These are phyloP conservation scores for Colletotrichum nymphaeae DNA, from an alignment of 2,329 filamentous ascomycete genomes.

Conservation along the genomic window DNA sequence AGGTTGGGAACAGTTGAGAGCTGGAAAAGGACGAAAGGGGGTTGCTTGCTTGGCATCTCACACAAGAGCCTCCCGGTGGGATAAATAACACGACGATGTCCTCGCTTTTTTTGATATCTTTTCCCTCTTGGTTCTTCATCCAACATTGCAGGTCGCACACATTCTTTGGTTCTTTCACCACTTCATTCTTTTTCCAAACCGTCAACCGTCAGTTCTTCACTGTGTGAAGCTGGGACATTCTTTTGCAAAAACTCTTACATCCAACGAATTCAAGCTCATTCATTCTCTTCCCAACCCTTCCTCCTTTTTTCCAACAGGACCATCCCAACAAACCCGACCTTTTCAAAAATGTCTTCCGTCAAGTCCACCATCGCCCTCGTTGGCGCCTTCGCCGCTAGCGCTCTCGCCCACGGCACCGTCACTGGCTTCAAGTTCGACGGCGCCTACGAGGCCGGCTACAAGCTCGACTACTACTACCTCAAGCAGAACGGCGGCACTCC, in stretches of 20 bases:
- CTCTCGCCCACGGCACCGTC: slow-evolving; percentile 36
- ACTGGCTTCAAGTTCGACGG: slow-evolving; percentile 28
- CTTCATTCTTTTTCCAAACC: slow-evolving; percentile 31
- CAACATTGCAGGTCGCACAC: slow-evolving; percentile 33
- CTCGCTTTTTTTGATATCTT: not conserved
- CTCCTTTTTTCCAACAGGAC: slow-evolving; percentile 2
- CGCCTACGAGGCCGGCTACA: slow-evolving; percentile 34
- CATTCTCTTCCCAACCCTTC: slow-evolving; percentile 10
- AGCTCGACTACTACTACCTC: slow-evolving; percentile 39
- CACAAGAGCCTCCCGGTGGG: not conserved
- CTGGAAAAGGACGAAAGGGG: not conserved
- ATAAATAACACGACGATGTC: slow-evolving; percentile 24
- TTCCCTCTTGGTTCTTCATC: slow-evolving; percentile 13
- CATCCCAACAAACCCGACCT: not conserved
- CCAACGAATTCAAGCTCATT: slow-evolving; percentile 10
- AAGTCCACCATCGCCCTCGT: slow-evolving; percentile 33
- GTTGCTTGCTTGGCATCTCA: not conserved
- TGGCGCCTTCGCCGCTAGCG: slow-evolving; percentile 34
- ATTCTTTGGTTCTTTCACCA: slow-evolving; percentile 31
- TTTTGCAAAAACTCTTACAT: slow-evolving; percentile 33
- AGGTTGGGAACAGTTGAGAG: not conserved
- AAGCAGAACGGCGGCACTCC: slow-evolving; percentile 32
- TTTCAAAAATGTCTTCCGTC: slow-evolving; percentile 19
- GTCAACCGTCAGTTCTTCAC: slow-evolving; percentile 34
- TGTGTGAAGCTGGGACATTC: slow-evolving; percentile 37